Base-by-base conservation (phyloP, 305 asterid genomes). In the Ajuga reptans region DNA sequence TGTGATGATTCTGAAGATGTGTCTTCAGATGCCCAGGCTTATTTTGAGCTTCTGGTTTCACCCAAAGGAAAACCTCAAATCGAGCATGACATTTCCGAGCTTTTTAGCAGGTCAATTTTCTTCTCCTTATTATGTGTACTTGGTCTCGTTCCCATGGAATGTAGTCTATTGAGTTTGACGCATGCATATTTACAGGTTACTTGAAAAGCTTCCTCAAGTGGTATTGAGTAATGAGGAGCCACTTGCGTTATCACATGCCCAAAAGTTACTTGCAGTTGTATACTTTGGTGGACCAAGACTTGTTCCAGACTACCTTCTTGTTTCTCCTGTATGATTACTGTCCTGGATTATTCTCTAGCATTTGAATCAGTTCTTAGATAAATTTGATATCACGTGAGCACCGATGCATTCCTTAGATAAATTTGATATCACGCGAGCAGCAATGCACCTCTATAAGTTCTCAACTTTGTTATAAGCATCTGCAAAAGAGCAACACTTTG, bases 141-240 rank as follows among this genome's bases (percentile, higher is more conserved):
- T 69, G 29, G 42, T 43, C 52, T 72, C 43, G 52, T 63, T 57
- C 60, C 54, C 52, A 29, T 65, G 58, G 58, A 64, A 39, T n/a
- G n/a, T n/a, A 55, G 27, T 39, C n/a, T 39, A n/a, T 18, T 57
- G 27, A 69, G 64, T 14, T 71, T 21, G 49, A 9, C 50, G 41
- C 49, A 21, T 67, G 58, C 61, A 24, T 67, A 17, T 75, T 59
- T 75, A 31, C 89, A 92, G 98, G 87, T 84, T 93, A 74, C 77
- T 90, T 78, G 95, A 90, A 79, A 89, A 89, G 82, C 96, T 93
- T 75, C 96, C 99, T 17, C 88, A 84, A 77, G 85, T 83, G 68
- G 83, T 93, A 55, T 79, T 90, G 77, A 85, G 91, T 75, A 82
- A 83, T 73, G 95, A 91, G 70, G 97, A 89, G 74, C 71, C 88